Evolutionary conservation across 2,329 filamentous ascomycete species (phyloP), one percentile per base, ranked within the genome.

Genomic region (Exophiala dermatitidis): DNA sequence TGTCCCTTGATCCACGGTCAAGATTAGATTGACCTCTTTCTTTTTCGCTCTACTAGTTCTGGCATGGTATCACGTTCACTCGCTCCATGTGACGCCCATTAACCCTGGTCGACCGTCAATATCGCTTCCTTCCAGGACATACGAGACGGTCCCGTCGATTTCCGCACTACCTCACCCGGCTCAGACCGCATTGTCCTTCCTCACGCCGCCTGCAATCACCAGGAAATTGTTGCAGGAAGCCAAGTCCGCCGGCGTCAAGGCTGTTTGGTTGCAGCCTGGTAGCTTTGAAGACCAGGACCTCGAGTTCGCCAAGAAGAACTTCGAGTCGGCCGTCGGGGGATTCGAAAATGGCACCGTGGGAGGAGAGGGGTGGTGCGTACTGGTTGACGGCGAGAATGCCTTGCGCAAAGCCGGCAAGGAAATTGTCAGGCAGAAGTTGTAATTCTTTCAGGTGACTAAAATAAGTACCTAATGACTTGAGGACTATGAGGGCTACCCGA

Each of bases 201-300:
- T 97, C 67, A 97, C 93, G 8, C 88, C 88, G 2, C 91, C 93
- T 0, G 71, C 77, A 1, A 82, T 88, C 31, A 95, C 93, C 1
- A 77, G 84, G 54, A 73, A 82, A 64, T 74, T 94, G 5, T 74
- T 97, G 38, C 76, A 83, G 58, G 86, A 95, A 69, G 93, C 91
- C 0, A 86, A 84, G 69, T 74, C 79, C 52, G 75, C 86, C 7
- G 84, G 90, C 2, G 73, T 95, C 42, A 78, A 81, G 12, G 79
- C 87, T 29, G 83, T 95, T 3, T 95, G 88, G 86, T 73, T 97
- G 60, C 93, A 97, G 72, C 93, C 93, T 0, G 93, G 91, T 1
- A 90, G 83, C 10, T 97, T 86, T 66, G 83, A 95, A 67, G 81
- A 86, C 48, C 81, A 82, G 53, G 85, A 89, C 26, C 67, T 95